A percentile compares a stretch with the other conserved stretches of the same genome.
Evolutionary conservation across 345 rosid species (phyloP).

Genomic region (Theobroma cacao): DNA sequence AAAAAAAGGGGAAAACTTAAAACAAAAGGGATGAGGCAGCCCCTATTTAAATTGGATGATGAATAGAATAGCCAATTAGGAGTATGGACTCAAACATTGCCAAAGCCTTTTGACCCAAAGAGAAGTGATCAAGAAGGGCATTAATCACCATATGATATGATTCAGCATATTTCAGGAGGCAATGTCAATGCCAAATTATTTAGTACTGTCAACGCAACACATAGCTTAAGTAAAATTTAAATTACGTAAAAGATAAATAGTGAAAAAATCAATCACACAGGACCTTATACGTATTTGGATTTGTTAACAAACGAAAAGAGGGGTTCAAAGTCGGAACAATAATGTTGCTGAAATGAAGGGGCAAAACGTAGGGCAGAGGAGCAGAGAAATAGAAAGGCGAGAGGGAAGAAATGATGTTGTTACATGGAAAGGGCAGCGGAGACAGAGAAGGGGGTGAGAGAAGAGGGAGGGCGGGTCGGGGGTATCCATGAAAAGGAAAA

Average conservation of each 20-base stretch:
- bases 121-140: background rate
- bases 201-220: too few species aligned
- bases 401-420: background rate
- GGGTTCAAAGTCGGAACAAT: too few species aligned
- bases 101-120: background rate
- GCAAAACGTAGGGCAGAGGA: background rate
- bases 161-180: background rate
- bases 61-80: background rate
- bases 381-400: background rate
- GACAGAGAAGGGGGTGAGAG: background rate
- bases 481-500: slow-evolving; percentile 21
- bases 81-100: background rate
- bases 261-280: too few species aligned
- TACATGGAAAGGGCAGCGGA: too few species aligned
- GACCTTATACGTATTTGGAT: too few species aligned
- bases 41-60: background rate
- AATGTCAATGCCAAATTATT: background rate
- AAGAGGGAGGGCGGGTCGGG: background rate
- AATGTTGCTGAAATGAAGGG: too few species aligned
- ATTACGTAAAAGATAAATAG: too few species aligned
- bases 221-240: too few species aligned
- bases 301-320: too few species aligned
- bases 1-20: background rate
- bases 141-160: background rate
- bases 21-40: background rate